phyloP scores from a whole-genome alignment of 1,284 basidiomycete species.

The Tylopilus sp. region DNA sequence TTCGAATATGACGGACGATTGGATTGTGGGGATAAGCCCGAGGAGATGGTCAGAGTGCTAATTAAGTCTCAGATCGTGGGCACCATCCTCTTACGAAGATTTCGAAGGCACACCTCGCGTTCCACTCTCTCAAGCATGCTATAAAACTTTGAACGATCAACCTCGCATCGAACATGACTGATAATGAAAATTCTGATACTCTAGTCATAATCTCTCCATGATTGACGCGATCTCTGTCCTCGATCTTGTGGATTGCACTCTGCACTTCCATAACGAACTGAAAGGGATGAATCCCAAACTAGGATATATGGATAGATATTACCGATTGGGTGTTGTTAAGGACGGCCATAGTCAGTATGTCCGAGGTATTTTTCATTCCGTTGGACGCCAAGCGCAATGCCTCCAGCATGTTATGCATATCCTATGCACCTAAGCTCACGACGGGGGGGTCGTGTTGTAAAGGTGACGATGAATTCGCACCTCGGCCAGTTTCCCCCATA shows the following conservation, averaged over 20 bases:
- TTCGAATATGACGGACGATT: conserved; percentile 27
- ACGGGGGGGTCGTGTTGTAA: neutral
- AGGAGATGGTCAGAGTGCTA: conserved; percentile 31
- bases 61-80: conserved; percentile 6
- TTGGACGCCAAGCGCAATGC: conserved; percentile 24
- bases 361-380: conserved; percentile 21
- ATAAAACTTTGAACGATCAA: conserved; percentile 25
- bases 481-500: conserved; percentile 29
- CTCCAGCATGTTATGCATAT: conserved; percentile 28
- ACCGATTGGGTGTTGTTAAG: conserved; percentile 22
- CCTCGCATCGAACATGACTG: neutral
- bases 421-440: conserved; percentile 20
- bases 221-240: conserved; percentile 19
- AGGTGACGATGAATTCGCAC: conserved; percentile 24
- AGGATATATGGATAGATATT: conserved; percentile 1
- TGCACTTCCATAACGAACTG: conserved; percentile 27
- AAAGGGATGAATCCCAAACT: conserved; percentile 8
- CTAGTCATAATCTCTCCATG: conserved; percentile 23
- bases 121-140: conserved; percentile 23
- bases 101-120: conserved; percentile 22
- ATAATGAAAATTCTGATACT: conserved; percentile 18
- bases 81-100: neutral
- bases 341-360: conserved; percentile 16
- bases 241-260: conserved; percentile 18
- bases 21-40: conserved; percentile 25